Evolutionary conservation across 2,329 filamentous ascomycete species (phyloP).

Genomic region (Graphiopsis chlorocephala): DNA sequence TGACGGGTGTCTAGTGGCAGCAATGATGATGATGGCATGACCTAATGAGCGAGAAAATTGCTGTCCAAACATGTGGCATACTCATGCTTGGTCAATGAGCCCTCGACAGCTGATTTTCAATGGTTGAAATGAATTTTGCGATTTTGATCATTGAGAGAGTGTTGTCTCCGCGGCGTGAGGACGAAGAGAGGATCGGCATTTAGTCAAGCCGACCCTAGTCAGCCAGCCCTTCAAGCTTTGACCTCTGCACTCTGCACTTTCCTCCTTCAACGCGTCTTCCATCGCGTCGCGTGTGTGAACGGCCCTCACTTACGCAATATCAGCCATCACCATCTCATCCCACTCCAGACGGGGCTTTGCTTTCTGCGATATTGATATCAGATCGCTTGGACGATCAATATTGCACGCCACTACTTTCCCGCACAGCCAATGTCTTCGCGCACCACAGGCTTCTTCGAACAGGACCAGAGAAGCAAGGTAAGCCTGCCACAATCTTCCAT

Average conservation of each 20-base stretch:
- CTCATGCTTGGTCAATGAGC: background rate
- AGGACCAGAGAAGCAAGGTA: constrained; percentile 44
- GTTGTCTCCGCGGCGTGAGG: background rate
- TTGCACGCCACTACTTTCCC: background rate
- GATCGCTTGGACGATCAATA: background rate
- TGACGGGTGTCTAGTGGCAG: background rate
- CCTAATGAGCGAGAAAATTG: background rate
- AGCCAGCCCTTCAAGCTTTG: background rate
- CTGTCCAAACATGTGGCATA: background rate
- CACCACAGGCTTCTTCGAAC: constrained; percentile 53
- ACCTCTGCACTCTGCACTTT: background rate
- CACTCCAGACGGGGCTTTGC: background rate
- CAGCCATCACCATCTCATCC: background rate
- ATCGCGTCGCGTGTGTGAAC: constrained; percentile 6
- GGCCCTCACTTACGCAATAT: background rate
- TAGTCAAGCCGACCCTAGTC: background rate
- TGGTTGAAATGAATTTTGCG: background rate
- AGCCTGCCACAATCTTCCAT: background rate
- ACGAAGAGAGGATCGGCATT: background rate
- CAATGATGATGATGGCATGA: background rate
- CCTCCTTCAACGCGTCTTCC: background rate
- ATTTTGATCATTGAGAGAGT: background rate
- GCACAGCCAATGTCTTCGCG: constrained; percentile 41
- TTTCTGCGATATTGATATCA: background rate
- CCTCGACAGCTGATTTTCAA: background rate